Conservation (phyloP, 106 monocot genomes). For the Dactylorhiza incarnata region DNA sequence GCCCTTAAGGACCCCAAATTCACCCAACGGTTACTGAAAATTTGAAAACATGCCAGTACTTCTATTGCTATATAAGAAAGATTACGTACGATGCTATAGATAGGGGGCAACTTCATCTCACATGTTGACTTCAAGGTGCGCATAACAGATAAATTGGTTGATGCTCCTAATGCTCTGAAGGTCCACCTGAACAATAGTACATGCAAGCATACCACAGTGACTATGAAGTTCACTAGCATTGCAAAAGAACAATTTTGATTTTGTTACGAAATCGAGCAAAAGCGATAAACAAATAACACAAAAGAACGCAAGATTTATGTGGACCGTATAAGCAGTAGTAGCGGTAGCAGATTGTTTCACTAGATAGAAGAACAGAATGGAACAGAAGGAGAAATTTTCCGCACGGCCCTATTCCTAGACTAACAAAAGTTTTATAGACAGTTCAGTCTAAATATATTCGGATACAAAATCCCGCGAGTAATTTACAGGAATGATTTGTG, state of each 20-base stretch:
- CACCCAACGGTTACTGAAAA: background rate
- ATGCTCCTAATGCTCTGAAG: conserved; percentile 64
- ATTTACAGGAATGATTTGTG: no score
- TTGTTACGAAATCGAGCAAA: background rate
- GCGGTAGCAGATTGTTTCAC: no score
- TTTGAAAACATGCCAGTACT: background rate
- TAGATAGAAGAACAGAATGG: no score
- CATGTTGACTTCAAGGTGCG: conserved; percentile 42
- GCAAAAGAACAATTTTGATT: background rate
- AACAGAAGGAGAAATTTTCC: no score
- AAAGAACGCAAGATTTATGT: background rate
- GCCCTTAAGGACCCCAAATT: background rate
- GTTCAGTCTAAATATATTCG: no score
- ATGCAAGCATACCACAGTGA: background rate
- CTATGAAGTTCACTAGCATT: background rate
- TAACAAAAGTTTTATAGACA: no score
- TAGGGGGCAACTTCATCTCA: conserved; percentile 51
- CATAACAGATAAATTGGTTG: conserved; percentile 59
- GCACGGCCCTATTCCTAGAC: no score
- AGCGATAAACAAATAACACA: background rate
- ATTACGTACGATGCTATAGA: conserved; percentile 71
- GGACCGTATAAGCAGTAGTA: no score
- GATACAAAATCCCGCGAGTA: no score
- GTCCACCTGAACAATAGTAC: conserved; percentile 58
- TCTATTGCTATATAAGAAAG: background rate